These are phyloP conservation scores for Closterium sp. DNA, from an alignment of 139 green algal species.

Conservation along the genomic window DNA sequence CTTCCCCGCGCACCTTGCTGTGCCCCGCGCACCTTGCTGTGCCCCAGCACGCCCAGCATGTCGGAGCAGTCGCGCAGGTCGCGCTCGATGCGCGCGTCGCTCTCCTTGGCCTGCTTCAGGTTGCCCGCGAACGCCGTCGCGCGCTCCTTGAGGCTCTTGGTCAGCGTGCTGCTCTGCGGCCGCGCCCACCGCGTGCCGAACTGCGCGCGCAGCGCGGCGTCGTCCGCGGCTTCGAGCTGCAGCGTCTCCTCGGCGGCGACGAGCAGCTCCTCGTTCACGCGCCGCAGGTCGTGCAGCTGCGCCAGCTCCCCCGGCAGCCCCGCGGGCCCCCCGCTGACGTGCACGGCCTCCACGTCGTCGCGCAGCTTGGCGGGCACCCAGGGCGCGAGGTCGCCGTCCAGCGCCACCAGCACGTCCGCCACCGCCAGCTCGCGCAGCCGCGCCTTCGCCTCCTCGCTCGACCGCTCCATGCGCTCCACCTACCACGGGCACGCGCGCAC, in stretches of 20 bases:
- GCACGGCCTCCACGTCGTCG: slow-evolving; percentile 68
- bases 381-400: slow-evolving; percentile 24
- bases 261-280: slow-evolving; percentile 58
- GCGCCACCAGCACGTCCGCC: slow-evolving; percentile 54
- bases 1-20: neutral
- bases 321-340: neutral
- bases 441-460: slow-evolving; percentile 80
- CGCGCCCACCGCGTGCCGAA: slow-evolving; percentile 51
- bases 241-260: slow-evolving; percentile 66
- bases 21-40: neutral
- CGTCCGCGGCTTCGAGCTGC: slow-evolving; percentile 60
- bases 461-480: slow-evolving; percentile 61
- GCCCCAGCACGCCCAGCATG: slow-evolving; percentile 24
- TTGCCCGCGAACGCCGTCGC: slow-evolving; percentile 30
- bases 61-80: slow-evolving; percentile 34
- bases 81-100: slow-evolving; percentile 39
- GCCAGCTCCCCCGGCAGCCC: slow-evolving; percentile 54
- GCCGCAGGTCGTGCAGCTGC: slow-evolving; percentile 68
- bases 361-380: slow-evolving; percentile 73
- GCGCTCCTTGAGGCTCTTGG: slow-evolving; percentile 45
- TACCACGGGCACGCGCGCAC: neutral
- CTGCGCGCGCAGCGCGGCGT: slow-evolving; percentile 53
- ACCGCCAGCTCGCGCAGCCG: slow-evolving; percentile 70
- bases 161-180: slow-evolving; percentile 29
- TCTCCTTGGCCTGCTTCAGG: slow-evolving; percentile 49